Evolutionary conservation across 2,329 filamentous ascomycete species (phyloP).

Genomic region (Macrophomina phaseolina): DNA sequence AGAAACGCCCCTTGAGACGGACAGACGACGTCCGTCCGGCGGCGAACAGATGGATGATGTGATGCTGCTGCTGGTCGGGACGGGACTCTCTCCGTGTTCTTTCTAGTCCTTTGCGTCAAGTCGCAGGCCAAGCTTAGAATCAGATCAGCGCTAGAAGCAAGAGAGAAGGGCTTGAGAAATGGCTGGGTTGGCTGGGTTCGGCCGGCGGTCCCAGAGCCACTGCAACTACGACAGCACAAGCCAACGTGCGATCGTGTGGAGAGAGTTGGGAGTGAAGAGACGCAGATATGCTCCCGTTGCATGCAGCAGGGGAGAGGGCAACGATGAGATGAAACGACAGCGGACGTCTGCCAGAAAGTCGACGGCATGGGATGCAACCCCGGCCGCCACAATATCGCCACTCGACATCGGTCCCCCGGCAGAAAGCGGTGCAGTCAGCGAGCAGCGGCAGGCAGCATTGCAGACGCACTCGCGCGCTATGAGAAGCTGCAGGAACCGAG

Average conservation of each 20-base stretch:
- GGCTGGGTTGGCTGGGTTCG: neutral
- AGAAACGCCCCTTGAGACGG: slow-evolving; percentile 10
- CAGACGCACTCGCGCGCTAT: neutral
- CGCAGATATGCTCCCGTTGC: slow-evolving; percentile 10
- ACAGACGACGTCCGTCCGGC: slow-evolving; percentile 6
- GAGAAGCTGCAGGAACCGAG: slow-evolving; percentile 20
- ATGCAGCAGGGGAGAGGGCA: neutral
- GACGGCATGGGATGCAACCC: slow-evolving; percentile 2
- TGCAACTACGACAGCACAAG: neutral
- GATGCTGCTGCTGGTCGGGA: neutral
- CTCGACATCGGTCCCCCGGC: slow-evolving; percentile 13
- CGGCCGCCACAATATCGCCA: slow-evolving; percentile 21
- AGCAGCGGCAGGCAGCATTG: neutral
- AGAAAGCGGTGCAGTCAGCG: neutral
- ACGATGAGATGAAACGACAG: slow-evolving; percentile 9
- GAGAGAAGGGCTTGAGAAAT: neutral
- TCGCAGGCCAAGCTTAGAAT: slow-evolving; percentile 6
- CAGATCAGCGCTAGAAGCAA: slow-evolving; percentile 12
- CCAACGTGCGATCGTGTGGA: neutral
- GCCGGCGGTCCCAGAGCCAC: neutral
- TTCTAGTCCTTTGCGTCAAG: neutral
- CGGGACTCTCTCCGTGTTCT: neutral
- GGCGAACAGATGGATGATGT: neutral
- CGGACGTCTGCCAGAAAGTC: neutral
- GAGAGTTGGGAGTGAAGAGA: neutral